Percentiles rank a stretch among this genome's conserved stretches.
phyloP scores from a whole-genome alignment of 306 rosid species.

The Citrullus mucosospermus region DNA sequence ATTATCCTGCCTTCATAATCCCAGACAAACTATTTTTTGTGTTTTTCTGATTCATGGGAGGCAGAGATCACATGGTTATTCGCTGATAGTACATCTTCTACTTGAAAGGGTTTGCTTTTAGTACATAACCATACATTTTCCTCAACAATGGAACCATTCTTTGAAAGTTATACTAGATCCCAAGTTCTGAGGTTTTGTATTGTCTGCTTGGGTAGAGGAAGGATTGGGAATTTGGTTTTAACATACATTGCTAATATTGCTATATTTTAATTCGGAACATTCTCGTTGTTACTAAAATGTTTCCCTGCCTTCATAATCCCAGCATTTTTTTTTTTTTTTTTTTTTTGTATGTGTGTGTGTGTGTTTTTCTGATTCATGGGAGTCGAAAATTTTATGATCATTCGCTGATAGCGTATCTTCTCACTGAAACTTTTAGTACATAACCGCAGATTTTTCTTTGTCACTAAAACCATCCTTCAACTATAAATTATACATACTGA shows the following conservation, averaged over 20 bases:
- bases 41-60: constrained; percentile 38
- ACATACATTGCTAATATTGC: background rate
- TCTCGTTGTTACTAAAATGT: background rate
- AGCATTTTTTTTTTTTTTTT: background rate
- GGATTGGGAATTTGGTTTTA: background rate
- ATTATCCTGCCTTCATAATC: constrained; percentile 27
- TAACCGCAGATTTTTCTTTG: background rate
- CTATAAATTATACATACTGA: background rate
- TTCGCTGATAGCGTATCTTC: background rate
- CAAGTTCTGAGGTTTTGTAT: background rate
- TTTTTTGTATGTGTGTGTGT: background rate
- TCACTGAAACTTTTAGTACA: background rate
- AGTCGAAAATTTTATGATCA: background rate
- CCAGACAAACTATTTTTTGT: constrained; percentile 22
- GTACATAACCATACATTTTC: constrained; percentile 15
- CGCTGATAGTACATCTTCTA: constrained; percentile 26
- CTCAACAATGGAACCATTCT: background rate
- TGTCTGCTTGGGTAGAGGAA: background rate
- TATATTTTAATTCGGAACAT: background rate
- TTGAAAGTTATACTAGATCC: background rate
- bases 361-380: constrained; percentile 6
- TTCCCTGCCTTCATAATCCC: constrained; percentile 3
- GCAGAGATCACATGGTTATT: constrained; percentile 20
- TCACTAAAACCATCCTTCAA: background rate
- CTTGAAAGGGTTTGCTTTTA: constrained; percentile 22